Evolutionary conservation across 106 monocot species (phyloP).

Genomic region (Dendrobium catenatum): DNA sequence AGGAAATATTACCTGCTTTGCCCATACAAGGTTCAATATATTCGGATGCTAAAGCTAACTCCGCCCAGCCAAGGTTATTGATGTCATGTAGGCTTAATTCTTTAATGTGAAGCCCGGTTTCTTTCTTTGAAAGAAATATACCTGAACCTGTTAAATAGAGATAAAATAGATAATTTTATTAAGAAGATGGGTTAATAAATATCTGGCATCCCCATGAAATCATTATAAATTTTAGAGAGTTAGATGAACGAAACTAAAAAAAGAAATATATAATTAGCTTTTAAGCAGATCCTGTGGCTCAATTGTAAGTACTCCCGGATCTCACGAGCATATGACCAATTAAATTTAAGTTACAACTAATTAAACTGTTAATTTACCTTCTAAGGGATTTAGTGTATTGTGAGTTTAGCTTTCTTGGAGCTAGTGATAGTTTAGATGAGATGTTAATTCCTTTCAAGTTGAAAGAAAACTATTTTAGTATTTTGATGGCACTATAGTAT

Average conservation of each 20-base stretch:
- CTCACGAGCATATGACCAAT: neutral
- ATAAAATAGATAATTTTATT: neutral
- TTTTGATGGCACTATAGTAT: too few species aligned
- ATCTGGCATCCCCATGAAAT: neutral
- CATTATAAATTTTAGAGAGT: neutral
- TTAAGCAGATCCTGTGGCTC: neutral
- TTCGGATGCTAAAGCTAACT: conserved; percentile 24
- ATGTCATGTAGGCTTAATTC: conserved; percentile 39
- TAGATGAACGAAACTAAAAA: neutral
- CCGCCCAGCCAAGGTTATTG: conserved; percentile 46
- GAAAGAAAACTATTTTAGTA: too few species aligned
- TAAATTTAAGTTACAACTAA: neutral
- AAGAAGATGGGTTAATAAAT: neutral
- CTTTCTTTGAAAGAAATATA: conserved; percentile 1
- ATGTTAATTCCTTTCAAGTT: too few species aligned
- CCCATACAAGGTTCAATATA: conserved; percentile 10
- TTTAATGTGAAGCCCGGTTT: conserved; percentile 15
- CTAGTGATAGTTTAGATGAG: too few species aligned
- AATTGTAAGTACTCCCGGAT: neutral
- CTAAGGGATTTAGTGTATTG: too few species aligned
- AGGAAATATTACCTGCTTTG: conserved; percentile 21
- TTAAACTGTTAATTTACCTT: too few species aligned
- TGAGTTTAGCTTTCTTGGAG: too few species aligned
- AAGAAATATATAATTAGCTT: neutral
- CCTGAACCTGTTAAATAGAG: conserved; percentile 7